A percentile compares a stretch with the other conserved stretches of the same genome.
Conservation (phyloP, 257 asterid genomes). For the Datura wrightii region DNA sequence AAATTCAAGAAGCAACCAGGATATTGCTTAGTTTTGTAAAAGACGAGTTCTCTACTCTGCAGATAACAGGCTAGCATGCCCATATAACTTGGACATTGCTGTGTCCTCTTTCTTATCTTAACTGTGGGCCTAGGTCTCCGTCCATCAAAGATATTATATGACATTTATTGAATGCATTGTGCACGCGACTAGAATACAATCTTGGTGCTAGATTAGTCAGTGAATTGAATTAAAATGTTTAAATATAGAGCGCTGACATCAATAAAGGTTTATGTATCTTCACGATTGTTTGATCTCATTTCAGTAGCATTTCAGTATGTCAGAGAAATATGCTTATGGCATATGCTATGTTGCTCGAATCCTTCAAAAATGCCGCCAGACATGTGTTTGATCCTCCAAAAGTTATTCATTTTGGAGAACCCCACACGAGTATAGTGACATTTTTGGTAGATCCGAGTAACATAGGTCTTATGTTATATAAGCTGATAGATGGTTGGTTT, state of each 20-base stretch:
- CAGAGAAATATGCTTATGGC: not conserved
- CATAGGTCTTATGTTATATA: not conserved
- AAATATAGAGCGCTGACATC: not conserved
- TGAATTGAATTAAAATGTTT: not conserved
- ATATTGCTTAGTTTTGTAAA: not conserved
- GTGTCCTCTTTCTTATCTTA: not conserved
- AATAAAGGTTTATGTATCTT: not conserved
- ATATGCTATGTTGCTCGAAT: not conserved
- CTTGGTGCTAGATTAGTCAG: not conserved
- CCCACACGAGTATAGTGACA: not conserved
- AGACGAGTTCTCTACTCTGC: not conserved
- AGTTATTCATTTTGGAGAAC: no score
- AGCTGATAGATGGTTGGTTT: slow-evolving; percentile 25
- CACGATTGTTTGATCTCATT: not conserved
- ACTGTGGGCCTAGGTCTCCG: not conserved
- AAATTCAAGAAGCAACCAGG: not conserved
- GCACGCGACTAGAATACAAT: not conserved
- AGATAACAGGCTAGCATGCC: not conserved
- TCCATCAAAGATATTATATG: not conserved
- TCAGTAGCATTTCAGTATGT: not conserved
- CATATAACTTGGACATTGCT: not conserved
- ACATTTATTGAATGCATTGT: not conserved
- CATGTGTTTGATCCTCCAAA: not conserved
- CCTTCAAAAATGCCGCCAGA: not conserved
- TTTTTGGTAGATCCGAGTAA: not conserved